Percentiles rank a stretch among this genome's conserved stretches.
Conservation (phyloP, 164 flowering plant genomes). For the Nelumbo lutea region DNA sequence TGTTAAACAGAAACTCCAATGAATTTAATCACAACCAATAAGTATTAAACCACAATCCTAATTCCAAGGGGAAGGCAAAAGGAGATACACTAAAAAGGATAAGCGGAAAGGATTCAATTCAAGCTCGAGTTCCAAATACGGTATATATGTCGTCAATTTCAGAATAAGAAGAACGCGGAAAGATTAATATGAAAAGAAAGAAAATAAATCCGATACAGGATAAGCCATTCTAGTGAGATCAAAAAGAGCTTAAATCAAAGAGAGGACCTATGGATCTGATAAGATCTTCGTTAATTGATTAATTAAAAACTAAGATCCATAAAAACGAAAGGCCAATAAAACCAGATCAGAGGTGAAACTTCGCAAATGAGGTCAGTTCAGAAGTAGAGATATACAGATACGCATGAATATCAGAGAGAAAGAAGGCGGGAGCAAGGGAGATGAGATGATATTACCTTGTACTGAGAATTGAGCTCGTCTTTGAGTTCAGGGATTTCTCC, state of each 20-base stretch:
- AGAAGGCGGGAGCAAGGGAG: not conserved
- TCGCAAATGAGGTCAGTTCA: not conserved
- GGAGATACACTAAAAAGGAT: not conserved
- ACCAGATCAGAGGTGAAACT: slow-evolving; percentile 15
- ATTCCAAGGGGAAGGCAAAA: not conserved
- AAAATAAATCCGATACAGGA: not conserved
- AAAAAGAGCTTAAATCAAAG: not conserved
- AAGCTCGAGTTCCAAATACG: not conserved
- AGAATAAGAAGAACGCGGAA: not conserved
- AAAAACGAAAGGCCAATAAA: slow-evolving; percentile 4
- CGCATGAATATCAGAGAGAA: not conserved
- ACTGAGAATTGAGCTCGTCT: slow-evolving; percentile 99
- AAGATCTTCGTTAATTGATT: not conserved
- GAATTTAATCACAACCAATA: not conserved
- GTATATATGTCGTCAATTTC: not conserved
- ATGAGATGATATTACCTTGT: slow-evolving; percentile 52
- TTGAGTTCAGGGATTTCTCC: slow-evolving; percentile 99
- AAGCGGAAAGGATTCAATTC: not conserved
- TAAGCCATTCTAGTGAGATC: not conserved
- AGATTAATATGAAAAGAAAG: not conserved
- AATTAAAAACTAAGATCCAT: not conserved
- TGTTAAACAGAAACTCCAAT: no score
- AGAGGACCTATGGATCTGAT: slow-evolving; percentile 2
- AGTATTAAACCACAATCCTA: not conserved
- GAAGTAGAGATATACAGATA: not conserved